Conservation (phyloP, 2,329 filamentous ascomycete species). For the Claviceps citrina region DNA sequence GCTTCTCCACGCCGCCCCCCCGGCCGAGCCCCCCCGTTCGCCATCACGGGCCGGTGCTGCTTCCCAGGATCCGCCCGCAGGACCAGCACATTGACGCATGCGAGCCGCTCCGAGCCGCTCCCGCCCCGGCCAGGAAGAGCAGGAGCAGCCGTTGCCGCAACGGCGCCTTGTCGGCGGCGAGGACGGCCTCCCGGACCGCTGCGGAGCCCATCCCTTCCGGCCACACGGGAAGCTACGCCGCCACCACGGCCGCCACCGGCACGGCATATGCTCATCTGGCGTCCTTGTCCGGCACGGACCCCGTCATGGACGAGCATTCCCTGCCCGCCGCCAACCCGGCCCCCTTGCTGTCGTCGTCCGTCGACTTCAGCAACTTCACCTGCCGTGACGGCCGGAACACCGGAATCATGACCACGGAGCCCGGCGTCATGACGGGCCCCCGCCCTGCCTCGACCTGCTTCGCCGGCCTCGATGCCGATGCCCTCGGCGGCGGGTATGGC, state of each 20-base stretch:
- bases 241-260: constrained; percentile 37
- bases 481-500: constrained; percentile 53
- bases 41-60: constrained; percentile 62
- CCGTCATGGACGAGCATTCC: constrained; percentile 10
- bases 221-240: constrained; percentile 44
- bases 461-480: constrained; percentile 49
- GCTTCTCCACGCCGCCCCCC: constrained; percentile 54
- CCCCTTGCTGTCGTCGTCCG: constrained; percentile 52
- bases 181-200: too few species aligned
- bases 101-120: constrained; percentile 9
- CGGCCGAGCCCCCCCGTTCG: constrained; percentile 53
- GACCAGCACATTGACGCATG: constrained; percentile 53
- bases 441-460: constrained; percentile 48
- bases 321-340: constrained; percentile 16
- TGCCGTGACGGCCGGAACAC: constrained; percentile 1
- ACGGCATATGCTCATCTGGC: constrained; percentile 22
- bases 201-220: constrained; percentile 24
- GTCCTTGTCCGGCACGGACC: constrained; percentile 17
- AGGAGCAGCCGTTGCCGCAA: background rate
- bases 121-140: constrained; percentile 1
- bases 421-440: constrained; percentile 4
- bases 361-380: constrained; percentile 34
- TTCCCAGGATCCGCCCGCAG: constrained; percentile 75
- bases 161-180: constrained; percentile 12
- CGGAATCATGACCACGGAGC: constrained; percentile 6